phyloP scores from a whole-genome alignment of 495 filamentous ascomycete species.

The Penicillium canariense region DNA sequence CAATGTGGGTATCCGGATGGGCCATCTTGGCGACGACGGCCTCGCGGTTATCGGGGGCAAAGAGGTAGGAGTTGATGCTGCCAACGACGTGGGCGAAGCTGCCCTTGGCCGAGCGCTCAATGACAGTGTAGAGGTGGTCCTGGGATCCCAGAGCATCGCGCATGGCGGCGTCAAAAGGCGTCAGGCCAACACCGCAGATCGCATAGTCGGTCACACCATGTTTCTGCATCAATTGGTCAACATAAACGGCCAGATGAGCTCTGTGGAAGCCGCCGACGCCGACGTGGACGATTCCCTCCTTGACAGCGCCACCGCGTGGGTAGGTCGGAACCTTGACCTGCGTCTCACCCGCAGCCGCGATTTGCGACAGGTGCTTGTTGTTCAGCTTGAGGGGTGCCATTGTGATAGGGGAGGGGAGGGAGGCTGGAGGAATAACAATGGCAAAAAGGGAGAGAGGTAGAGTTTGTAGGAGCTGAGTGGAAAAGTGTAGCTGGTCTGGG shows the following conservation, averaged over 20 bases:
- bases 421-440: not conserved
- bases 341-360: conserved; percentile 26
- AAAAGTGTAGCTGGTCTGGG: not conserved
- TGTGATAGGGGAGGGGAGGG: conserved; percentile 5
- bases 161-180: conserved; percentile 46
- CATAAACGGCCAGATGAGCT: conserved; percentile 48
- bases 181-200: conserved; percentile 47
- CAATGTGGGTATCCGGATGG: conserved; percentile 49
- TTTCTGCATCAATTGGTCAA: conserved; percentile 47
- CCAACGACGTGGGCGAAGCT: conserved; percentile 45
- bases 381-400: conserved; percentile 45
- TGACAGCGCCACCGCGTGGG: conserved; percentile 37
- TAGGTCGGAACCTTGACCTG: conserved; percentile 37
- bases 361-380: conserved; percentile 38
- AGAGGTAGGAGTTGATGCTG: conserved; percentile 50
- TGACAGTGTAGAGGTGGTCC: conserved; percentile 48
- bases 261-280: conserved; percentile 51
- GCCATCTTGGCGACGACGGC: conserved; percentile 51
- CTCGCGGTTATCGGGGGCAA: conserved; percentile 46
- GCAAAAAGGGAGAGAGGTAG: not conserved
- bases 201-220: conserved; percentile 43
- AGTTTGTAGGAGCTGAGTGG: not conserved
- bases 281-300: conserved; percentile 50
- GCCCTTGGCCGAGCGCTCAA: conserved; percentile 47
- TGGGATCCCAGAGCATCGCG: conserved; percentile 43